These are phyloP conservation scores for Mytilinidion resinicola DNA, from an alignment of 495 filamentous ascomycete genomes.

Conservation along the genomic window DNA sequence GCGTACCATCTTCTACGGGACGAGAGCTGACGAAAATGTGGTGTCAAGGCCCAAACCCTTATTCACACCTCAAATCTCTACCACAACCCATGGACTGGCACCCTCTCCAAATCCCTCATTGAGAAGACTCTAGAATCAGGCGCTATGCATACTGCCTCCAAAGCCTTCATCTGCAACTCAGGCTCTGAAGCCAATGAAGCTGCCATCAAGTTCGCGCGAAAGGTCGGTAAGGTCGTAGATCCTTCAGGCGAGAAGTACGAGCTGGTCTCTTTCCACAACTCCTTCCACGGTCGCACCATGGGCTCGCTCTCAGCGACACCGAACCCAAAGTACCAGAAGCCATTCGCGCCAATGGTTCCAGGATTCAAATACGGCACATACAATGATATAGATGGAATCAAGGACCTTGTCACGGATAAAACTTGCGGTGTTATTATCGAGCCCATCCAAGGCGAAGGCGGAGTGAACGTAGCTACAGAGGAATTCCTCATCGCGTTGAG, in stretches of 20 bases:
- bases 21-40: neutral
- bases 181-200: constrained; percentile 96
- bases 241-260: constrained; percentile 71
- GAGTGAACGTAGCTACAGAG: constrained; percentile 73
- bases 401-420: constrained; percentile 66
- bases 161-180: constrained; percentile 90
- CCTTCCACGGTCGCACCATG: constrained; percentile 97
- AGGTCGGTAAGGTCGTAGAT: constrained; percentile 68
- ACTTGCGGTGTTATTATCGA: constrained; percentile 96
- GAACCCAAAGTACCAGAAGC: constrained; percentile 97
- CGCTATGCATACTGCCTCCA: constrained; percentile 70
- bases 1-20: too few relatives aligned
- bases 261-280: constrained; percentile 79
- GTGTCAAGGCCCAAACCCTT: constrained; percentile 60
- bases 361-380: constrained; percentile 82
- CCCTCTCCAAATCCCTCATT: constrained; percentile 79
- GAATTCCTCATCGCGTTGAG: constrained; percentile 76
- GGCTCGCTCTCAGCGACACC: constrained; percentile 85
- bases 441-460: constrained; percentile 96
- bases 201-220: constrained; percentile 92
- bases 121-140: constrained; percentile 65
- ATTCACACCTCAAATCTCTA: constrained; percentile 93
- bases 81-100: constrained; percentile 88
- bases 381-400: constrained; percentile 69
- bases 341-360: constrained; percentile 91